Evolutionary conservation across 805 yeast species (phyloP), one percentile per base, ranked within the genome.

Genomic region (Metschnikowia gruessii): DNA sequence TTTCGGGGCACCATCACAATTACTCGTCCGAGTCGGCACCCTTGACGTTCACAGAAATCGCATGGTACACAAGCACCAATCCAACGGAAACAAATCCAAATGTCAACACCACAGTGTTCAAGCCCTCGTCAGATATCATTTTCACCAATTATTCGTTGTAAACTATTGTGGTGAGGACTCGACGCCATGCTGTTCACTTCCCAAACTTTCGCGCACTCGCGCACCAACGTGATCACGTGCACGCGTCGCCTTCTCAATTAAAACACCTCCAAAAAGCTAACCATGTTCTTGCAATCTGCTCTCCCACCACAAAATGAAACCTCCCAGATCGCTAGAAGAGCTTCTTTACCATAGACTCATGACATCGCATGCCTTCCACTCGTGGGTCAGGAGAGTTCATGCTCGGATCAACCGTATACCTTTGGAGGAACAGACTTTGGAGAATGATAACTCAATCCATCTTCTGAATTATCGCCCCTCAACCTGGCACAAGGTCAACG

Each of bases 81-180:
- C 81, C 75, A 64, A 89, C 76, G 51, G 94, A 81, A 5, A 80
- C 61, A 45, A 89, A 64, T 4, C 97, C 97, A 55, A 86, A 83
- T 11, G 80, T 65, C 38, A 87, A 75, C 42, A 87, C 95, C 37
- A 88, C 69, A 40, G 79, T 68, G 64, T 90, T 81, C 63, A 91
- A 77, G 65, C 89, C 94, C 45, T 72, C 73, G 74, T 91, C 97
- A 13, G 87, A 74, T 59, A 91, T 90, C 97, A 91, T 91, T 16
- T 9, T 15, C 26, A 13, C 17, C 21, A 22, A 26, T 40, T 21
- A 49, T 35, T 32, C 13, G 18, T 24, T 24, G 12, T 13, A 16
- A 16, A 9, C 18, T 21, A 26, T 1, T 37, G 31, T 37, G 21
- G 13, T 37, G 21, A n/a, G 21, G 13, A 7, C 22, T 15, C 8